Conservation (phyloP, 257 asterid genomes). For the Jacaranda copaia region DNA sequence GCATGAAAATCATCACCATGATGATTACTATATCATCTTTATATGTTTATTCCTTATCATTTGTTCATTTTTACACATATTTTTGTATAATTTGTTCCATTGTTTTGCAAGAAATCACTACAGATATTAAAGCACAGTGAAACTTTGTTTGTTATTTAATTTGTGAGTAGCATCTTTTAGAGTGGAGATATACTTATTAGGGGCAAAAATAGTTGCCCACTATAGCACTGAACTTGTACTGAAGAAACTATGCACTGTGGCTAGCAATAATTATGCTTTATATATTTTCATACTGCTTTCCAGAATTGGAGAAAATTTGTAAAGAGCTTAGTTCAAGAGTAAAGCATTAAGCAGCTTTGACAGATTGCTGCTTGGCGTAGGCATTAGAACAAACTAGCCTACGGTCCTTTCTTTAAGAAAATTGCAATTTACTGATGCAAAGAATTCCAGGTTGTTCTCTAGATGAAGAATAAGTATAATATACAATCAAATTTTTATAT, state of each 20-base stretch:
- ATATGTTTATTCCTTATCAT: constrained; percentile 49
- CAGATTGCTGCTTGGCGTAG: background rate
- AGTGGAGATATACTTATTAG: background rate
- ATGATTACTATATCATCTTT: constrained; percentile 79
- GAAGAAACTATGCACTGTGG: background rate
- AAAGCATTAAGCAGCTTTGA: background rate
- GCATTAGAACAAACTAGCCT: background rate
- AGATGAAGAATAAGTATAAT: too few relatives aligned
- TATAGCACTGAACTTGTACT: background rate
- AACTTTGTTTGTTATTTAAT: constrained; percentile 20
- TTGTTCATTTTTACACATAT: constrained; percentile 33
- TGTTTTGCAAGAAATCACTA: constrained; percentile 46
- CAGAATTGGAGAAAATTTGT: background rate
- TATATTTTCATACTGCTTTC: background rate
- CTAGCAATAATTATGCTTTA: background rate
- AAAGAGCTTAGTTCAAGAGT: too few relatives aligned
- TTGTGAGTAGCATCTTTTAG: constrained; percentile 27
- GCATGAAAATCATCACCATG: constrained; percentile 81
- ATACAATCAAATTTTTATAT: too few relatives aligned
- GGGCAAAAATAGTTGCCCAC: constrained; percentile 1
- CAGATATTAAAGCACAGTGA: constrained; percentile 49
- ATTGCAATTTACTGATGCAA: background rate
- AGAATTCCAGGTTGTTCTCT: background rate
- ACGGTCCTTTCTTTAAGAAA: background rate
- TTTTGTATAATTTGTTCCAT: constrained; percentile 40